Percentiles rank a stretch among this genome's conserved stretches.
Conservation (phyloP, 208 protist species). For the Crithidia sp. region DNA sequence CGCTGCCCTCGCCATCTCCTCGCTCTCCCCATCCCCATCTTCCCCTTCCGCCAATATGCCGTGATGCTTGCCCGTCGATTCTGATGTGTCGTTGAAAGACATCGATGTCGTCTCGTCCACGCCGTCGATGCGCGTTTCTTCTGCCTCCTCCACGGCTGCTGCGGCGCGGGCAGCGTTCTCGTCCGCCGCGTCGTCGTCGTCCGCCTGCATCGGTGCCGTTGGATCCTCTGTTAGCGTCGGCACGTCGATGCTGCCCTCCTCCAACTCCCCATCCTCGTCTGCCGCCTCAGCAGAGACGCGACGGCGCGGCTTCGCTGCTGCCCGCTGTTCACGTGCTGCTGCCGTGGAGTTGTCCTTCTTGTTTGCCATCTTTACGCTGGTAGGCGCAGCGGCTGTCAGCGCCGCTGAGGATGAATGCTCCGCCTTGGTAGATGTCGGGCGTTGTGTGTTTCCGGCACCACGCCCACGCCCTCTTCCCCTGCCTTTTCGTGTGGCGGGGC, state of each 20-base stretch:
- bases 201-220: conserved; percentile 7
- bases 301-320: too few species aligned
- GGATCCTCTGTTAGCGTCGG: conserved; percentile 3
- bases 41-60: background rate
- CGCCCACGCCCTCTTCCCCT: background rate
- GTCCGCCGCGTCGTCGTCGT: conserved; percentile 19
- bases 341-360: too few species aligned
- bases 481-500: background rate
- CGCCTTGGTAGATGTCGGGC: too few species aligned
- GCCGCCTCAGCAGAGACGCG: background rate
- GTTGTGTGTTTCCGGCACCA: background rate
- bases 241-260: conserved; percentile 4
- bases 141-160: background rate
- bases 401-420: too few species aligned
- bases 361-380: too few species aligned
- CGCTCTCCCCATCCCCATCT: background rate
- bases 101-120: background rate
- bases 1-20: background rate
- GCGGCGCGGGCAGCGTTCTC: background rate
- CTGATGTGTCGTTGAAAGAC: too few species aligned
- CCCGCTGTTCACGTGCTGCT: too few species aligned
- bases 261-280: background rate
- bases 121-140: conserved; percentile 4
- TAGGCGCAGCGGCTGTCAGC: too few species aligned
- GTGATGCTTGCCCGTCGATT: too few species aligned